Base-by-base conservation (phyloP, 805 yeast species). In the Myxozyma kluyveri region DNA sequence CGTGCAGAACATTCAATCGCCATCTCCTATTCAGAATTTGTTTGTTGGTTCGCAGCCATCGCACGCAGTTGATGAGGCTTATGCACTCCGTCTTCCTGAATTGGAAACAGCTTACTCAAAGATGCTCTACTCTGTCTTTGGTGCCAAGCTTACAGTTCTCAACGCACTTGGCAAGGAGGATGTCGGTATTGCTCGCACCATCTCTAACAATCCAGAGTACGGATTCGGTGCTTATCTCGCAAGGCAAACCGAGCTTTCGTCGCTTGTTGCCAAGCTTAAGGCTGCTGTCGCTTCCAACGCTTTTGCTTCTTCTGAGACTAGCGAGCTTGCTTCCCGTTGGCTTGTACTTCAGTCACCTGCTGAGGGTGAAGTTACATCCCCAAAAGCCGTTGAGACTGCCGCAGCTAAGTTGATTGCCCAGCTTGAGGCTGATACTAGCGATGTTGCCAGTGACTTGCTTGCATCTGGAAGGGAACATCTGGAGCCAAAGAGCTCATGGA, bases 191-290 rank as follows among this genome's bases (percentile, higher is more conserved):
- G 69, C 70, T 31, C 64, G 81, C 18, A 78, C 81, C 46, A 41
- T 55, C 38, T 32, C 62, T 17, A 44, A 42, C 17, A 58, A 49
- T 42, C 98, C 97, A 22, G 97, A 89, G 69, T 90, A 73, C 65
- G 96, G 96, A 6, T 87, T 78, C 61, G 98, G 98, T 68, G 71
- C 79, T 24, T 88, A 75, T 65, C 69, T 89, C 61, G 79, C 77
- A 46, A 71, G 71, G 35, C 77, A 80, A 61, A 81, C 81, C 60
- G 75, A 77, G 56, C 77, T 78, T 49, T 63, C 67, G 24, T 68
- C 70, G 24, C 73, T 84, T 57, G 61, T 78, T 14, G 63, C 68
- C 7, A 64, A 74, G 45, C 80, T 82, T 6, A 72, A 74, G 56
- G 63, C 68, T 21, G 72, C 82, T 3, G 69, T 59, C 40, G 48